A percentile compares a stretch with the other conserved stretches of the same genome.
Evolutionary conservation across 2,329 filamentous ascomycete species (phyloP).

Genomic region (Cladophialophora yegresii): DNA sequence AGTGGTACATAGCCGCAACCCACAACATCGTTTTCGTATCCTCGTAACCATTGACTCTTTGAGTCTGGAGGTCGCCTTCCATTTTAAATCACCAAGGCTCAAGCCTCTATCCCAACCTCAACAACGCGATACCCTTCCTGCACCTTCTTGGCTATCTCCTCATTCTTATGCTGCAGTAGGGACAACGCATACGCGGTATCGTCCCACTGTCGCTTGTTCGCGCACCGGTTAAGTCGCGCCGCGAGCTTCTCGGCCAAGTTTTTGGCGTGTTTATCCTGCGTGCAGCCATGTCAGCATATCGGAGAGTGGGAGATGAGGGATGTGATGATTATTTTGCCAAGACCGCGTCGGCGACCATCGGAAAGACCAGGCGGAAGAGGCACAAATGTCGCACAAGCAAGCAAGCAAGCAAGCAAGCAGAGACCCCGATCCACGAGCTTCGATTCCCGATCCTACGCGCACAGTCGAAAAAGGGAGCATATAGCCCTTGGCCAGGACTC

Average conservation of each 20-base stretch:
- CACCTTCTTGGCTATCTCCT: slow-evolving; percentile 50
- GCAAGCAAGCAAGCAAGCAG: too few species aligned
- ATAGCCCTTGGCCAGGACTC: too few species aligned
- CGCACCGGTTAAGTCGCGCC: slow-evolving; percentile 78
- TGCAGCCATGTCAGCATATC: slow-evolving; percentile 12
- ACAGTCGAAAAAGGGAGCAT: too few species aligned
- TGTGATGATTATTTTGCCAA: neutral
- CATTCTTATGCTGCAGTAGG: slow-evolving; percentile 71
- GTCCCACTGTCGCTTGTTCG: slow-evolving; percentile 94
- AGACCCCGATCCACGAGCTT: neutral
- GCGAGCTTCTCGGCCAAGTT: slow-evolving; percentile 92
- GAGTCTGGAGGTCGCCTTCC: neutral
- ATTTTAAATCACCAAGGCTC: slow-evolving; percentile 18
- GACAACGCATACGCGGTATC: slow-evolving; percentile 93
- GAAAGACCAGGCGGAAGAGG: neutral
- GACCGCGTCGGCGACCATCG: neutral
- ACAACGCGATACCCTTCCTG: slow-evolving; percentile 61
- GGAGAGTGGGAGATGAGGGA: neutral
- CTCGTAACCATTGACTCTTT: neutral
- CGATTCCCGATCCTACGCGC: neutral
- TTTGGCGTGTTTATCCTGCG: slow-evolving; percentile 91
- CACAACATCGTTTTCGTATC: neutral
- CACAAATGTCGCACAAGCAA: too few species aligned
- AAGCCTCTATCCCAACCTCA: slow-evolving; percentile 65
- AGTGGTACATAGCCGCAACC: neutral